Evolutionary conservation across 2,329 filamentous ascomycete genomes (phyloP), one percentile per base, ranked within the genome.

Genomic region (Aspergillus vadensis): DNA sequence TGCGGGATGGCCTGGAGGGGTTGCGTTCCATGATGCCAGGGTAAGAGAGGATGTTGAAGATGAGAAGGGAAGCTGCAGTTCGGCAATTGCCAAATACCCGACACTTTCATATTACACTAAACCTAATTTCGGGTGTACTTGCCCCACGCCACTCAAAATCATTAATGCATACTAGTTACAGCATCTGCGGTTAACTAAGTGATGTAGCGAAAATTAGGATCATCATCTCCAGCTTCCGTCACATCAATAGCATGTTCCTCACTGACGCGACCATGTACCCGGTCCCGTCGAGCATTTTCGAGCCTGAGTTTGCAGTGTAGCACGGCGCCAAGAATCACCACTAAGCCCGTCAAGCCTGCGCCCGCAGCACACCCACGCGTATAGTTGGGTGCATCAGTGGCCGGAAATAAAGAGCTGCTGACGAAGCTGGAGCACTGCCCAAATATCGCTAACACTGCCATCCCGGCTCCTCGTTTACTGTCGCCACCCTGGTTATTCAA

Each of bases 401-500:
- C 55, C 2, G 67, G 69, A 54, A 69, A 70, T 14, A 64, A 63
- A n/a, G 65, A 65, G 36, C 63, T 67, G 49, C 65, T 68, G 21
- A 70, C 58, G 47, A 70, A 64, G 39, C 65, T 68, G 2, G 68
- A 69, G 38, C 66, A 68, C 43, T 71, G 68, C 5, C 69, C 69
- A 36, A 71, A 67, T 1, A 69, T 50, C 10, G 63, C 64, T 19
- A 71, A 52, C 8, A 71, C 36, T 5, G 68, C 67, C 67, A 70
- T 67, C 0, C 69, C 69, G 12, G 62, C 67, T 4, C 65, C 67
- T 21, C 64, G 66, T 49, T 71, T 71, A n/a, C 62, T 66, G 14
- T 71, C 68, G 0, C 66, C 66, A 1, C 65, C 69, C 19, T 71
- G 65, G 21, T 71, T 71, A 39, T 71, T 68, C 25, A 69, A n/a